A percentile compares a stretch with the other conserved stretches of the same genome.
These are phyloP conservation scores for Podaxis rugospora DNA, from an alignment of 768 basidiomycete species.

Conservation along the genomic window DNA sequence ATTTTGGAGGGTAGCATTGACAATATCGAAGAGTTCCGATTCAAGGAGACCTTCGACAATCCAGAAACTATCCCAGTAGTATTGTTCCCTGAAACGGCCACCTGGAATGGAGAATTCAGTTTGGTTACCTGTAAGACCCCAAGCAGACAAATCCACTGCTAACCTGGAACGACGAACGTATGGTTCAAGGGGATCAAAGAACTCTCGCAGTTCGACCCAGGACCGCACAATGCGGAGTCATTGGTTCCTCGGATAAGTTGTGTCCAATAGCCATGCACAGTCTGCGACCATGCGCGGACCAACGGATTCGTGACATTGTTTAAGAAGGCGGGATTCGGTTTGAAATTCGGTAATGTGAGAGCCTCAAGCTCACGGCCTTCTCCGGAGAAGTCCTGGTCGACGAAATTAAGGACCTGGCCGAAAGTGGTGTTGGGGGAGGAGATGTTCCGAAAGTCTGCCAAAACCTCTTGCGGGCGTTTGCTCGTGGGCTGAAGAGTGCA, in stretches of 20 bases:
- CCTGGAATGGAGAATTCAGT: constrained; percentile 26
- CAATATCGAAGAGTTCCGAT: constrained; percentile 69
- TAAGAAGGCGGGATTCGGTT: constrained; percentile 59
- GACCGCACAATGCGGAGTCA: constrained; percentile 56
- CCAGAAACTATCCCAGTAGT: constrained; percentile 76
- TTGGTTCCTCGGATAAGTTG: constrained; percentile 78
- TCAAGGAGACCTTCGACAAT: constrained; percentile 83
- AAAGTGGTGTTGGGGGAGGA: constrained; percentile 46
- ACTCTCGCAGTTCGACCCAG: constrained; percentile 64
- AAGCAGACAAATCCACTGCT: constrained; percentile 17
- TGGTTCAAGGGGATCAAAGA: constrained; percentile 87
- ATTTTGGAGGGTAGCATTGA: constrained; percentile 78
- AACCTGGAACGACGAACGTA: constrained; percentile 87
- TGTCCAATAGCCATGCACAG: constrained; percentile 86
- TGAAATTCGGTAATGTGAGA: constrained; percentile 58
- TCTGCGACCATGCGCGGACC: constrained; percentile 65
- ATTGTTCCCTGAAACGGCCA: constrained; percentile 80
- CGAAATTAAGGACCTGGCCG: constrained; percentile 61
- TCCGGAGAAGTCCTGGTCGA: constrained; percentile 72
- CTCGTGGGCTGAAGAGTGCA: constrained; percentile 58
- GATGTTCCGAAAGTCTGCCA: constrained; percentile 62
- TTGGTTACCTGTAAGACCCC: neutral
- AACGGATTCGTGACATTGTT: constrained; percentile 66
- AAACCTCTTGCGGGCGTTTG: constrained; percentile 57
- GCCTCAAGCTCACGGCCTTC: constrained; percentile 83